Conservation (phyloP, 1,284 basidiomycete genomes). For the Fistulinella cinereoalba region DNA sequence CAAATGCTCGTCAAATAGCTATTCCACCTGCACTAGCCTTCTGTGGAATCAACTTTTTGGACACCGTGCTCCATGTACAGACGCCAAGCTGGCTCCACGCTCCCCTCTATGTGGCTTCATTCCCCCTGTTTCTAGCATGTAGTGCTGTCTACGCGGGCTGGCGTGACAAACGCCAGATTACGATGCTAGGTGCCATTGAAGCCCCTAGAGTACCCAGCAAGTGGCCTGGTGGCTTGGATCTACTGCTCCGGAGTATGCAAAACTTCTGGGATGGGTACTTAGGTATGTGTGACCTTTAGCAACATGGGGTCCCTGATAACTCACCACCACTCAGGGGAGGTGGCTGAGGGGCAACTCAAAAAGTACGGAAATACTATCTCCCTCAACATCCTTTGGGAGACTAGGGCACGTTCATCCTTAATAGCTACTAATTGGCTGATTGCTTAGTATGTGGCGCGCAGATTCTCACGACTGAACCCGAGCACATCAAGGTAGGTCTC, state of each 20-base stretch:
- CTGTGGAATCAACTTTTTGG: slow-evolving; percentile 9
- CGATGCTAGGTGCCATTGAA: slow-evolving; percentile 33
- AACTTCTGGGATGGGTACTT: slow-evolving; percentile 34
- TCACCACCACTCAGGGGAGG: slow-evolving; percentile 29
- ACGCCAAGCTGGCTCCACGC: slow-evolving; percentile 19
- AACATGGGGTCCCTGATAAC: neutral
- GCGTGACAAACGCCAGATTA: slow-evolving; percentile 30
- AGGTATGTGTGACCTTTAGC: slow-evolving; percentile 24
- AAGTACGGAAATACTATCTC: slow-evolving; percentile 33
- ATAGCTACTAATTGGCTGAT: neutral
- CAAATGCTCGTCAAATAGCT: slow-evolving; percentile 18
- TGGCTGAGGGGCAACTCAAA: slow-evolving; percentile 13
- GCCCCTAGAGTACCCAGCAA: slow-evolving; percentile 31
- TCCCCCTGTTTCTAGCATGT: slow-evolving; percentile 27
- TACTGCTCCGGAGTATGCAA: slow-evolving; percentile 20
- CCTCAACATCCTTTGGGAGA: slow-evolving; percentile 32
- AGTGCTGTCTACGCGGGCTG: slow-evolving; percentile 20
- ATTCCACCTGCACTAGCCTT: slow-evolving; percentile 19
- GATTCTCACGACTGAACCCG: slow-evolving; percentile 37
- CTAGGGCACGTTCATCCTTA: slow-evolving; percentile 22
- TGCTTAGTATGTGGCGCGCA: slow-evolving; percentile 2
- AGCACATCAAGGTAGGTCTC: slow-evolving; percentile 37
- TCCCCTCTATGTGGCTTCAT: slow-evolving; percentile 20
- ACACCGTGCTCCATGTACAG: slow-evolving; percentile 1
- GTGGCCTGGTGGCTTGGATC: slow-evolving; percentile 34